Base-by-base conservation (phyloP, 2,329 filamentous ascomycete genomes). In the Pseudovirgaria hyperparasitica region DNA sequence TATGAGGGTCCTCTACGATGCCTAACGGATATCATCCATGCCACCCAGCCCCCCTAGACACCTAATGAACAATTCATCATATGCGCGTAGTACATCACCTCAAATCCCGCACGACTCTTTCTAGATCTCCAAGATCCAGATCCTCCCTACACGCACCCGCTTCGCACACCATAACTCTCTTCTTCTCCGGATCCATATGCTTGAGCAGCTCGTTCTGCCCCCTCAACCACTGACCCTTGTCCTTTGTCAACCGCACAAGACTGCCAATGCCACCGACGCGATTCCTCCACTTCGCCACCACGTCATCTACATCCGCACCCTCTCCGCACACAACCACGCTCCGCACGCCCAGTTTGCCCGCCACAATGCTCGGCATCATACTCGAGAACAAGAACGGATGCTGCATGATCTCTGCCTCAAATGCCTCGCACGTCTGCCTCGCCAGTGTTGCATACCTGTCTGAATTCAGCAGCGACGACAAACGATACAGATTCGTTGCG, bases 371-470 rank as follows among this genome's bases (percentile, higher is more conserved):
- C 4, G 72, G 70, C 41, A 96, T 65, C 41, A 96, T 64, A 4
- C 80, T 80, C 0, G 82, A 76, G 55, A 92, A 96, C 2, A 96
- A 65, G 65, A 90, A 92, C 0, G 90, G 85, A 42, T 96, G 85
- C 51, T 96, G 85, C 45, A 92, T 64, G 40, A 93, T 75, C 57
- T 98, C 90, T 0, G 81, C 77, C 40, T 92, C 82, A 40, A 98
- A 98, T 0, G 85, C 82, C 33, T 74, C 72, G 34, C 86, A 72
- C 1, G 84, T 90, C 38, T 79, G 70, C 26, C 70, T 67, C 0
- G 84, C 85, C 26, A 75, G 63, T 27, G 61, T 59, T 0, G 64
- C 65, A 44, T 82, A 86, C 3, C 54, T 52, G 2, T 72, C 58
- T 36, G 82, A 73, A 24, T 72, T 69, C 0, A 92, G 62, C 2